Evolutionary conservation across 2,329 filamentous ascomycete genomes (phyloP), one percentile per base, ranked within the genome.

Genomic region (Phoma sp.): DNA sequence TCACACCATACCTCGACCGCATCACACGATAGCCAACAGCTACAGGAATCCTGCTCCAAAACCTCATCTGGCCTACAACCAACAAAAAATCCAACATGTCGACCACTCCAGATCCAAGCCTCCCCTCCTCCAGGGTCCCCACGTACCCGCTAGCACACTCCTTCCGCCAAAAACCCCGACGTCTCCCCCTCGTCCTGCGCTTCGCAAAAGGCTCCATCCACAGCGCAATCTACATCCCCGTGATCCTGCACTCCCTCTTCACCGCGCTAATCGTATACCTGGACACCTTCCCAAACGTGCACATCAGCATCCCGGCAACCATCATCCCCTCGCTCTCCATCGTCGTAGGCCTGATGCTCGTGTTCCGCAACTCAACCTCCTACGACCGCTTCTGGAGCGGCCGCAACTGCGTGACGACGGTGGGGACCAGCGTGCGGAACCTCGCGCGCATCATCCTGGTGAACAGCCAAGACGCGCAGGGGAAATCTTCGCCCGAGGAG

Each of bases 321-420:
- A 87, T 88, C 58, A 85, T 88, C 39, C 85, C 86, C 2, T 84
- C 81, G 13, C 76, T 88, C 1, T 85, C 82, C 31, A 88, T 88
- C 51, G 86, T 88, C 45, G 85, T 88, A 2, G 86, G 86, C 64
- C 71, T 88, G 36, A 87, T 88, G 81, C 83, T 88, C 31, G 86
- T 88, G 25, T 88, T 88, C 75, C 81, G 86, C 33, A 88, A 88
- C 63, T 80, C 82, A 61, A 88, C 85, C 3, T 83, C 80, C 48
- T 88, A 87, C 73, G 85, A 87, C 62, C 79, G 85, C 2, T 88
- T 88, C 76, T 88, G 85, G 85, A 82, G 82, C 3, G 84, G 84
- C 4, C 76, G 84, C 38, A 82, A 82, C 61, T 81, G 84, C 60
- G 78, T 88, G 50, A 84, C 79, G 10, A 80, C 80, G 0, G 78